These are phyloP conservation scores for Dothideomycetidae sp. DNA, from an alignment of 2,329 filamentous ascomycete genomes.

Conservation along the genomic window DNA sequence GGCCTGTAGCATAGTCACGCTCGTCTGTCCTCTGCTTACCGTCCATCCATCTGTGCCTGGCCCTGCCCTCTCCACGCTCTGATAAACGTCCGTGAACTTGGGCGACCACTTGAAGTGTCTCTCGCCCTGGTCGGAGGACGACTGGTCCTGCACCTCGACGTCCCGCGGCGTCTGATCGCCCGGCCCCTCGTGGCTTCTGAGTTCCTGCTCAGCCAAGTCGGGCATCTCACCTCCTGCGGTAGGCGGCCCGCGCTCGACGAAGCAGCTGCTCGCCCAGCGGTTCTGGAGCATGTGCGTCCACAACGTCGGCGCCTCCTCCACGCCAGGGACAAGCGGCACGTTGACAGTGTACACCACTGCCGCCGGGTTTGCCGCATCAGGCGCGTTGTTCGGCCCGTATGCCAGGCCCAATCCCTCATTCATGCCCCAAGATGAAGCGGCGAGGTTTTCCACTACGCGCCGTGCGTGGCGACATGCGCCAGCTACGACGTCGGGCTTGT, in stretches of 20 bases:
- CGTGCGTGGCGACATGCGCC: slow-evolving; percentile 63
- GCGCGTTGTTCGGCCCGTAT: background rate
- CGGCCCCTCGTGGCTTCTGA: slow-evolving; percentile 25
- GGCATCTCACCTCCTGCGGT: slow-evolving; percentile 54
- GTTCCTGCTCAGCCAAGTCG: slow-evolving; percentile 40
- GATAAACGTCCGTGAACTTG: slow-evolving; percentile 71
- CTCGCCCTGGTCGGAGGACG: slow-evolving; percentile 39
- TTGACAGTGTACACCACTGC: slow-evolving; percentile 26
- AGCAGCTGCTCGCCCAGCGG: slow-evolving; percentile 75
- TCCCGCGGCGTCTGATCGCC: slow-evolving; percentile 20
- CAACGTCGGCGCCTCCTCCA: slow-evolving; percentile 71
- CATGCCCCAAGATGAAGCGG: slow-evolving; percentile 61
- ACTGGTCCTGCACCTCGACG: slow-evolving; percentile 32
- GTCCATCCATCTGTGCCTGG: slow-evolving; percentile 89
- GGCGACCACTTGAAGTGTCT: slow-evolving; percentile 95
- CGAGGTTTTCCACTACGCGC: slow-evolving; percentile 64
- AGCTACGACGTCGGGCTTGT: slow-evolving; percentile 67
- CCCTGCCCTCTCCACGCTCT: slow-evolving; percentile 63
- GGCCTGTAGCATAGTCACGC: slow-evolving; percentile 77
- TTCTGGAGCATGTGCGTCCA: slow-evolving; percentile 85
- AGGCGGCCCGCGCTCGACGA: slow-evolving; percentile 60
- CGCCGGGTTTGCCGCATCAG: background rate
- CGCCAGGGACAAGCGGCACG: slow-evolving; percentile 91
- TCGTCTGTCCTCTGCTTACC: slow-evolving; percentile 74
- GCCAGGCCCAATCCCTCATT: slow-evolving; percentile 49